Conservation (phyloP, 2,329 filamentous ascomycete species). For the Thielaviopsis cerberus region DNA sequence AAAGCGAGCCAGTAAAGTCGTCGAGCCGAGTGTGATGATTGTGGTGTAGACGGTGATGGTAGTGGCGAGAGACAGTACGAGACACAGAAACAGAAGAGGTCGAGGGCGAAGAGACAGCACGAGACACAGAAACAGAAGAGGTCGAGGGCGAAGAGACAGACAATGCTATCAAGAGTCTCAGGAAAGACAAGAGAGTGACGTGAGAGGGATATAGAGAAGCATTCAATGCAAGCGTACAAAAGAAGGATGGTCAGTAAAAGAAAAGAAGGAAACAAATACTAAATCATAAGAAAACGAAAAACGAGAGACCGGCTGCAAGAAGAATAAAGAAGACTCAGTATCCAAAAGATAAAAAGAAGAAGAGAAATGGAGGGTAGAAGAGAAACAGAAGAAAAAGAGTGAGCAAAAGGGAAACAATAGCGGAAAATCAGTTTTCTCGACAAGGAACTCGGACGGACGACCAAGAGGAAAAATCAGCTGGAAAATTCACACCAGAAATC, state of each 20-base stretch:
- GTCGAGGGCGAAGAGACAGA: neutral
- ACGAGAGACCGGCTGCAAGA: neutral
- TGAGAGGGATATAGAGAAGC: neutral
- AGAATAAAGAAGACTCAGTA: neutral
- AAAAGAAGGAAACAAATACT: neutral
- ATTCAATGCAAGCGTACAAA: neutral
- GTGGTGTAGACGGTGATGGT: no score
- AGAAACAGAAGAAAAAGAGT: neutral
- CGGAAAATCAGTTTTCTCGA: neutral
- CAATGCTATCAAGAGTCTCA: conserved; percentile 1
- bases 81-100: no score
- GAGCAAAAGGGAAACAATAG: neutral
- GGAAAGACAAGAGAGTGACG: neutral
- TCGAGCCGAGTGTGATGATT: neutral
- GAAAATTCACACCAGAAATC: no score
- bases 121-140: no score
- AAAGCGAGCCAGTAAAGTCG: neutral
- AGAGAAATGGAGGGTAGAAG: neutral
- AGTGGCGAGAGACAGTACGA: no score
- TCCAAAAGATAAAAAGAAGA: neutral
- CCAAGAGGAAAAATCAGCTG: neutral
- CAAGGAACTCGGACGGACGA: neutral
- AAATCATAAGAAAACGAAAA: neutral
- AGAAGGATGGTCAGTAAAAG: neutral
- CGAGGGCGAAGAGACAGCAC: no score